Evolutionary conservation across 2,329 filamentous ascomycete species (phyloP).

Genomic region (Trichocomaceae sp.): DNA sequence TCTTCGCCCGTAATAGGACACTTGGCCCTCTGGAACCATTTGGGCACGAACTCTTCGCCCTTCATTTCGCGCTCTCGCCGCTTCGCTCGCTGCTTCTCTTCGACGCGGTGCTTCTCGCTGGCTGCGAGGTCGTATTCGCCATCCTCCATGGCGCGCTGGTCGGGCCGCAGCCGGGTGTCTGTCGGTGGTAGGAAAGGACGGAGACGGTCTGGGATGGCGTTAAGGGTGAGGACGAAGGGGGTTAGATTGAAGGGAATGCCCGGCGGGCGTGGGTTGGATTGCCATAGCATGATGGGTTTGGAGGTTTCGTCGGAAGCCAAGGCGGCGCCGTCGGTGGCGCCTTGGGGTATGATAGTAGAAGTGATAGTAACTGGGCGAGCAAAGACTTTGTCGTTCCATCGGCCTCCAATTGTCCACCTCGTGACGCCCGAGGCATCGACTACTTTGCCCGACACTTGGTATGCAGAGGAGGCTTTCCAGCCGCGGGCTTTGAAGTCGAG

Average conservation of each 20-base stretch:
- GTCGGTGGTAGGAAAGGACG: constrained; percentile 75
- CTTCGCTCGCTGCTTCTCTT: constrained; percentile 80
- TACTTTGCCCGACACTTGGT: constrained; percentile 80
- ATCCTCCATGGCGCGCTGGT: constrained; percentile 97
- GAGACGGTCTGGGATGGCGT: constrained; percentile 81
- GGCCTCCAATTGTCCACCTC: constrained; percentile 81
- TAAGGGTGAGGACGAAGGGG: constrained; percentile 89
- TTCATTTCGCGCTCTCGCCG: constrained; percentile 64
- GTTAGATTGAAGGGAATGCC: constrained; percentile 96
- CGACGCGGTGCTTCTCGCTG: constrained; percentile 85
- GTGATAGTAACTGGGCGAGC: constrained; percentile 54
- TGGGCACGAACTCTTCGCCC: constrained; percentile 74
- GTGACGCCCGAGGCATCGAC: constrained; percentile 72
- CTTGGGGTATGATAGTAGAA: too few species aligned
- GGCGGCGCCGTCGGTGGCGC: neutral
- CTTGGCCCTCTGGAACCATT: constrained; percentile 71
- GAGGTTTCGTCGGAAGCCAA: constrained; percentile 52
- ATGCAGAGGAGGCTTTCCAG: constrained; percentile 91
- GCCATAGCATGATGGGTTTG: constrained; percentile 86
- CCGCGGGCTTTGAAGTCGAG: constrained; percentile 92
- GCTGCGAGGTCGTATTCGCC: constrained; percentile 94
- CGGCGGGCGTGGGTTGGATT: constrained; percentile 70
- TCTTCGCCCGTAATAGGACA: constrained; percentile 78
- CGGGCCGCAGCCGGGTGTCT: constrained; percentile 84
- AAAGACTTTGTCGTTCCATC: constrained; percentile 97